Evolutionary conservation across 768 basidiomycete species (phyloP), one percentile per base, ranked within the genome.

Genomic region (Neoboletus subvelutipes): DNA sequence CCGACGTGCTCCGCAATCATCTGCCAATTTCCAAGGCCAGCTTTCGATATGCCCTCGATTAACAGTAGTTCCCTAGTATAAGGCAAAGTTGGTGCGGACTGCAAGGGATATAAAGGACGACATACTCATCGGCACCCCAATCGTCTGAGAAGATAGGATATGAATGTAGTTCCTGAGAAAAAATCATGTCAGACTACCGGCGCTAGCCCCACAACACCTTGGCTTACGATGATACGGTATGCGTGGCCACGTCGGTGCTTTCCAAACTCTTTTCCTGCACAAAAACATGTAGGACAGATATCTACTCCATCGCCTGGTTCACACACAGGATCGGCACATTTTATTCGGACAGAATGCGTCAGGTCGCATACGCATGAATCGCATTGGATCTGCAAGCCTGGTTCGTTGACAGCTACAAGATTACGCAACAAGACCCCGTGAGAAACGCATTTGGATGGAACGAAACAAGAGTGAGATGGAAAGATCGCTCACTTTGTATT

Each of bases 91-190:
- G 49, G 53, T 12, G 41, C 39, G 49, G 46, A 43, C 34, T 40
- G 22, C 20, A 37, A 31, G 39, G 22, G 50, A 37, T 42, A 55
- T 37, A 3, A 46, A 26, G 50, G 5, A 54, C 4, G 48, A 77
- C 86, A 73, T 64, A 94, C 92, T 99, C 96, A 72, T 98, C 96
- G 10, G 95, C 96, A 39, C 94, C 96, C 97, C 96, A 98, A 70
- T 96, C 93, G 54, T 88, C 85, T 9, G 87, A 81, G 66, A 97
- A 96, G 66, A 99, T 97, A 3, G 96, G 97, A 73, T 95, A 92
- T 9, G 96, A 94, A 70, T 97, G 93, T 66, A 95, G 82, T 76
- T 97, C 95, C 94, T 95, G 69, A 12, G 40, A 51, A 55, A 48
- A 42, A 45, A n/a, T 2, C 2, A 9, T 12, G 45, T 60, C 5